Evolutionary conservation across 306 rosid species (phyloP).

Genomic region (Castanea sativa): DNA sequence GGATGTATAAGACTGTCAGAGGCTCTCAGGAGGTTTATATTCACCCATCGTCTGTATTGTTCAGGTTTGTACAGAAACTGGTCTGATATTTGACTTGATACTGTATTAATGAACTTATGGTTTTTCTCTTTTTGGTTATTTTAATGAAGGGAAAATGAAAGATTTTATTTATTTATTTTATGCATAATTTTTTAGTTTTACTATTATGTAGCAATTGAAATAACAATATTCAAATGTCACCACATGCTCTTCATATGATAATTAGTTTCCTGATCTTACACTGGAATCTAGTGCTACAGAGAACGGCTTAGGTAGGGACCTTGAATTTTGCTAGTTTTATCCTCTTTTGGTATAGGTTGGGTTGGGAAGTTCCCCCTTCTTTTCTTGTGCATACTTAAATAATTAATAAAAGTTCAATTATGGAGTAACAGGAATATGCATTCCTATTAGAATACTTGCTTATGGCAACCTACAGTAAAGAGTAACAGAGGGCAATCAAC

Average conservation of each 20-base stretch:
- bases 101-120: not conserved
- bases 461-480: too few species aligned
- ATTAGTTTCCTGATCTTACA: not conserved
- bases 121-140: not conserved
- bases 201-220: not conserved
- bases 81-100: slow-evolving; percentile 5
- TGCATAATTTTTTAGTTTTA: too few species aligned
- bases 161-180: not conserved
- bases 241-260: not conserved
- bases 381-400: not conserved
- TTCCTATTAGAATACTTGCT: too few species aligned
- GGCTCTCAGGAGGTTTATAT: slow-evolving; percentile 87
- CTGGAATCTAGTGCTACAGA: not conserved
- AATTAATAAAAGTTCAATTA: not conserved
- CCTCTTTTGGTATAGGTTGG: not conserved
- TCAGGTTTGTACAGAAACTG: slow-evolving; percentile 56
- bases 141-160: not conserved
- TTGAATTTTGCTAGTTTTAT: not conserved
- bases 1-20: slow-evolving; percentile 81
- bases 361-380: not conserved
- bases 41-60: slow-evolving; percentile 89
- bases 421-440: not conserved
- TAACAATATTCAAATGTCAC: not conserved
- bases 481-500: too few species aligned
- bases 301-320: not conserved